Conservation (phyloP, 1,284 basidiomycete genomes). For the Cystobasidiaceae sp. region DNA sequence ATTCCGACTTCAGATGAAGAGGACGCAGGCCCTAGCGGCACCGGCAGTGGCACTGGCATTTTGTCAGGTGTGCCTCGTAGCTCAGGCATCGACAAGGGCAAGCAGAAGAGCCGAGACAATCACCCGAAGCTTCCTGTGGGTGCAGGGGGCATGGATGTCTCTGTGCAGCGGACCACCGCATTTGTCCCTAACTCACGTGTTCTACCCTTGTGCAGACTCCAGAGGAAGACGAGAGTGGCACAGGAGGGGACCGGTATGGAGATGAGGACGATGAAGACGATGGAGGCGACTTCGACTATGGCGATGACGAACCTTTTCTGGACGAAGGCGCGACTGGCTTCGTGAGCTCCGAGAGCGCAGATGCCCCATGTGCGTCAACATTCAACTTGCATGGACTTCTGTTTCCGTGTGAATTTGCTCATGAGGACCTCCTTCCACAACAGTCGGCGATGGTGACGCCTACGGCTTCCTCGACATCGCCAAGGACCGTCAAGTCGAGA, state of each 20-base stretch:
- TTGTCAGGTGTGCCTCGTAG: not conserved
- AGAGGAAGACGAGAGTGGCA: not conserved
- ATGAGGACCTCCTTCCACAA: too few relatives aligned
- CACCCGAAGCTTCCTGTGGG: conserved; percentile 5
- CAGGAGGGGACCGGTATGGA: not conserved
- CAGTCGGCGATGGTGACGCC: conserved; percentile 28
- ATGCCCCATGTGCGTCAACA: not conserved
- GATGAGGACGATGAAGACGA: not conserved
- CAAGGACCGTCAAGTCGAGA: conserved; percentile 16
- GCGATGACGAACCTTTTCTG: not conserved
- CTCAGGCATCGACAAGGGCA: not conserved
- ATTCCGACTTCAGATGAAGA: conserved; percentile 17
- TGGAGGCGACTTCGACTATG: not conserved
- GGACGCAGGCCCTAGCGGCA: not conserved
- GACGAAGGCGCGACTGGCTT: not conserved
- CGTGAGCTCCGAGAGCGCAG: not conserved
- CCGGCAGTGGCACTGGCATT: too few relatives aligned
- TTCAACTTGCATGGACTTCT: not conserved
- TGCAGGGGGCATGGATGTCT: not conserved
- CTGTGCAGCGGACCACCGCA: too few relatives aligned
- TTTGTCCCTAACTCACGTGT: not conserved
- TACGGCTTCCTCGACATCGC: conserved; percentile 26
- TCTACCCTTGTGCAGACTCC: conserved; percentile 10
- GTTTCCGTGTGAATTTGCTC: too few relatives aligned
- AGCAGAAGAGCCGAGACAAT: not conserved